Evolutionary conservation across 2,329 filamentous ascomycete genomes (phyloP).

Genomic region (Phyllosticta citrichinensis): DNA sequence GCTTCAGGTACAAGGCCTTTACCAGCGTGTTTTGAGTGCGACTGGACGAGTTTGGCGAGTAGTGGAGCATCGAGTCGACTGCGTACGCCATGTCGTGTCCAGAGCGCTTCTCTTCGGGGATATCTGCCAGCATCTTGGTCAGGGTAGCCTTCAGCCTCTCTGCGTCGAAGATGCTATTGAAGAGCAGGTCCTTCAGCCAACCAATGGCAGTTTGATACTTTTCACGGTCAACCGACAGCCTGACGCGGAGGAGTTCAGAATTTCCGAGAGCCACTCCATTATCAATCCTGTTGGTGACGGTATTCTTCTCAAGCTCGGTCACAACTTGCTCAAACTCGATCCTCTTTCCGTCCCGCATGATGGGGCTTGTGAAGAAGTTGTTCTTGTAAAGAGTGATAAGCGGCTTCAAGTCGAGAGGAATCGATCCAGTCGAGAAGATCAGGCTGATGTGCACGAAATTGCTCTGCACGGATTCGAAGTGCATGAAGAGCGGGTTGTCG

Average conservation of each 20-base stretch:
- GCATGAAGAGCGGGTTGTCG: conserved; percentile 73
- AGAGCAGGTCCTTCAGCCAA: conserved; percentile 80
- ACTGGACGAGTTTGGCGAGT: conserved; percentile 63
- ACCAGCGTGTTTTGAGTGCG: conserved; percentile 75
- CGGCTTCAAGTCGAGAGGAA: conserved; percentile 77
- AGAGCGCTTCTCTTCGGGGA: conserved; percentile 84
- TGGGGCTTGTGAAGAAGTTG: conserved; percentile 90
- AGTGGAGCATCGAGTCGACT: conserved; percentile 67
- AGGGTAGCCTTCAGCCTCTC: conserved; percentile 50
- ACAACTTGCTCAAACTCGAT: conserved; percentile 89
- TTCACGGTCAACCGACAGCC: conserved; percentile 76
- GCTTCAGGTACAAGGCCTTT: conserved; percentile 77
- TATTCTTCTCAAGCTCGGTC: conserved; percentile 82
- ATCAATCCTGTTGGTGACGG: conserved; percentile 70
- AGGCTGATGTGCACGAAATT: conserved; percentile 84
- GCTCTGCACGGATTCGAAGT: conserved; percentile 89
- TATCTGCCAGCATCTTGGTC: conserved; percentile 77
- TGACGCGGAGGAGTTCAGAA: conserved; percentile 69
- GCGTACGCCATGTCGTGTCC: conserved; percentile 57
- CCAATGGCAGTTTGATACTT: conserved; percentile 75
- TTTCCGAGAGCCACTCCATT: conserved; percentile 61
- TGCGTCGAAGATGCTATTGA: conserved; percentile 78
- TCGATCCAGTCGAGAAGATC: conserved; percentile 64
- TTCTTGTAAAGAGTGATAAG: conserved; percentile 75
- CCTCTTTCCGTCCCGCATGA: conserved; percentile 62